These are phyloP conservation scores for Fomitopsis serialis DNA, from an alignment of 768 basidiomycete genomes.

Conservation along the genomic window DNA sequence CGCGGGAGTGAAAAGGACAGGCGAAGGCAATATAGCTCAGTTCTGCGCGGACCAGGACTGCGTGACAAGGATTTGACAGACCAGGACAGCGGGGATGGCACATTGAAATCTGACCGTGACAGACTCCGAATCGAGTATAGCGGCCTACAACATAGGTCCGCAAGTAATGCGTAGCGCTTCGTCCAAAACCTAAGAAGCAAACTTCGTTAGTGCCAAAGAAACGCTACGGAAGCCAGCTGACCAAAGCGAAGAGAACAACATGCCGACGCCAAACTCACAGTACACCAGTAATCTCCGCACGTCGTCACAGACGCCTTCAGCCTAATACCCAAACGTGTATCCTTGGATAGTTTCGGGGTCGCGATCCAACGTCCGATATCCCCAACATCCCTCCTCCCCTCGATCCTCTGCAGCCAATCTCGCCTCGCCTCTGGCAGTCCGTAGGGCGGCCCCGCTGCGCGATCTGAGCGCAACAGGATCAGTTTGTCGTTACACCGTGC, in stretches of 20 bases:
- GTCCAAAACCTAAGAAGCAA: background rate
- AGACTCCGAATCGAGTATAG: no score
- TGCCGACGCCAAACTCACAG: background rate
- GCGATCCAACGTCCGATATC: background rate
- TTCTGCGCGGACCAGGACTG: no score
- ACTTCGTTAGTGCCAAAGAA: background rate
- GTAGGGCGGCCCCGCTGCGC: background rate
- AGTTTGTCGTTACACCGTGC: background rate
- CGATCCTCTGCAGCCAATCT: conserved; percentile 1
- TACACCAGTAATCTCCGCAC: background rate
- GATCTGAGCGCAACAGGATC: background rate
- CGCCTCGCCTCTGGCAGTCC: background rate
- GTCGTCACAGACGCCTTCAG: background rate
- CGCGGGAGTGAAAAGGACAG: no score
- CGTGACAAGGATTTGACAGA: no score
- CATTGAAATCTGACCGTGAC: no score
- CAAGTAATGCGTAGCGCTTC: background rate
- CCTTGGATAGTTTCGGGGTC: background rate
- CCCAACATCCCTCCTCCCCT: conserved; percentile 1
- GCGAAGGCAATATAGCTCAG: no score
- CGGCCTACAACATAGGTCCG: background rate
- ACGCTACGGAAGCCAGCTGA: background rate
- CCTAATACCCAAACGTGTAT: background rate
- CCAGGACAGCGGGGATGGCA: no score
- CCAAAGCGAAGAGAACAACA: background rate